These are phyloP conservation scores for Petunia hybrid DNA, from an alignment of 305 asterid species.

Conservation along the genomic window DNA sequence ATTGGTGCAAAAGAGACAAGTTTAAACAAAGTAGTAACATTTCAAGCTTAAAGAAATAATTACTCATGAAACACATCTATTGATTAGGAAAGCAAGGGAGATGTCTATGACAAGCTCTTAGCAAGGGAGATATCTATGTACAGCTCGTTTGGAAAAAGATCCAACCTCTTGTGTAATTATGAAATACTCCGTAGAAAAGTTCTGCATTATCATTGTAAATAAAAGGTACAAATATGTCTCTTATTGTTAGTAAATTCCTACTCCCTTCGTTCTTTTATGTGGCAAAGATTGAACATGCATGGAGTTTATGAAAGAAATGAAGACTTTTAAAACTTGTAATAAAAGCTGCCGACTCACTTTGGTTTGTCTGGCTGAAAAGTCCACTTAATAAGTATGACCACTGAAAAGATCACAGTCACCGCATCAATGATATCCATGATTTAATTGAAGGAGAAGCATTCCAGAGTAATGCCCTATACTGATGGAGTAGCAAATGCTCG, in stretches of 20 bases:
- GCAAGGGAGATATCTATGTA: background rate
- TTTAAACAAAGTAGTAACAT: background rate
- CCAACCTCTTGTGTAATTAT: background rate
- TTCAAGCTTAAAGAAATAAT: constrained; percentile 8
- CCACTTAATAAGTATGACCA: constrained; percentile 66
- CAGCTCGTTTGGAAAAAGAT: constrained; percentile 10
- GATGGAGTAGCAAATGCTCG: background rate
- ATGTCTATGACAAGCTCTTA: too few species aligned
- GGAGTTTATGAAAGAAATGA: too few species aligned
- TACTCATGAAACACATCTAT: background rate
- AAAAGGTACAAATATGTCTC: background rate
- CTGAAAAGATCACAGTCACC: constrained; percentile 56
- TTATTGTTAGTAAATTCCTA: background rate
- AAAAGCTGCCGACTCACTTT: constrained; percentile 89
- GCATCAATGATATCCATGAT: constrained; percentile 32
- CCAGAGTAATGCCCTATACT: background rate
- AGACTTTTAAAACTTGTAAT: constrained; percentile 34
- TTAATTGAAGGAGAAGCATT: background rate
- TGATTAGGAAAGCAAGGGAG: background rate
- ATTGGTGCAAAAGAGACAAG: constrained; percentile 16
- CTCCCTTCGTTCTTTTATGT: too few species aligned
- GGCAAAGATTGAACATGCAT: too few species aligned
- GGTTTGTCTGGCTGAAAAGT: constrained; percentile 84
- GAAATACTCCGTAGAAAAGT: background rate
- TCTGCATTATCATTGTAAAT: background rate